Percentiles rank a stretch among this genome's conserved stretches.
Conservation (phyloP, 805 yeast species). For the Starmerella sp. region DNA sequence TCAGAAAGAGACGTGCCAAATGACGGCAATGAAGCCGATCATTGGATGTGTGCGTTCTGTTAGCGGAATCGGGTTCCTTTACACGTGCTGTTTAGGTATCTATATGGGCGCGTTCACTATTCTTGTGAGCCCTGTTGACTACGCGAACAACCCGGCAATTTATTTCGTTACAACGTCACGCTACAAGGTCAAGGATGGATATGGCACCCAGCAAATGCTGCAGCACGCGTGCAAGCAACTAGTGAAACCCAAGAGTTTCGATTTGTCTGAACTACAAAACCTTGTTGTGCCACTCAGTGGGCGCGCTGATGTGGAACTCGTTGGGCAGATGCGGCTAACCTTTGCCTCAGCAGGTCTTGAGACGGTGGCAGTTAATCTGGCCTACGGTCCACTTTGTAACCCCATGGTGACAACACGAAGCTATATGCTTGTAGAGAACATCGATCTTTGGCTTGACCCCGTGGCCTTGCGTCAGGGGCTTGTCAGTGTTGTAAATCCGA, state of each 20-base stretch:
- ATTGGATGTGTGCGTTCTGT: slow-evolving; percentile 81
- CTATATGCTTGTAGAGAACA: slow-evolving; percentile 78
- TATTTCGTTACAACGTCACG: slow-evolving; percentile 63
- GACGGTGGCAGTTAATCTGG: slow-evolving; percentile 58
- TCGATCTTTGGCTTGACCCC: slow-evolving; percentile 78
- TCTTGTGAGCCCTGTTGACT: slow-evolving; percentile 65
- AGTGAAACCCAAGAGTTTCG: slow-evolving; percentile 47
- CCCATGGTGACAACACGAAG: slow-evolving; percentile 79
- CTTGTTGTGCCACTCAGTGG: slow-evolving; percentile 64
- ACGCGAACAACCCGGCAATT: slow-evolving; percentile 58
- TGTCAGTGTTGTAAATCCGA: slow-evolving; percentile 65
- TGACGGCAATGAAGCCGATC: slow-evolving; percentile 58
- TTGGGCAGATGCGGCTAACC: slow-evolving; percentile 44
- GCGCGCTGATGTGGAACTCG: slow-evolving; percentile 55
- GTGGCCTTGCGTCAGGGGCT: slow-evolving; percentile 83
- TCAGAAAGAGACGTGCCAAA: slow-evolving; percentile 81
- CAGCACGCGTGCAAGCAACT: slow-evolving; percentile 53
- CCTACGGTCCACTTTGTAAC: slow-evolving; percentile 68
- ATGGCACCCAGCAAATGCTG: slow-evolving; percentile 73
- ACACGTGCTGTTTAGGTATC: slow-evolving; percentile 72
- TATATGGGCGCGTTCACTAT: slow-evolving; percentile 80
- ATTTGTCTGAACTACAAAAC: slow-evolving; percentile 56
- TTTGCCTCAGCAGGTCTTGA: slow-evolving; percentile 56
- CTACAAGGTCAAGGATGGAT: slow-evolving; percentile 73
- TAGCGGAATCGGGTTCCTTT: slow-evolving; percentile 77